These are phyloP conservation scores for Zanthoxylum bungeanum DNA, from an alignment of 345 rosid species.

Conservation along the genomic window DNA sequence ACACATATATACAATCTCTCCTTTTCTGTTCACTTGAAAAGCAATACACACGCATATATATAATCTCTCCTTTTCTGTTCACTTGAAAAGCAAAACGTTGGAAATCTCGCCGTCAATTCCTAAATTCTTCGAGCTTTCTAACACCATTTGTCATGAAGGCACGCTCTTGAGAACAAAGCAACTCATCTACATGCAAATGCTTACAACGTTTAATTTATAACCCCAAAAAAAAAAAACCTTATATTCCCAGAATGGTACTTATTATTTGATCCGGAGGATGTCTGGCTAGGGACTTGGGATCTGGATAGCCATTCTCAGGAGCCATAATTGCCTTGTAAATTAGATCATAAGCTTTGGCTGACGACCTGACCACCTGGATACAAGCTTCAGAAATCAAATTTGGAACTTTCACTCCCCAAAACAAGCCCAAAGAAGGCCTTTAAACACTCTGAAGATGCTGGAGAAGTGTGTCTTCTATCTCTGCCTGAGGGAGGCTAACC, in stretches of 20 bases:
- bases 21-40: not conserved
- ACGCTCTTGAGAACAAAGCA: too few species aligned
- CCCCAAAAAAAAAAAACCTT: slow-evolving; percentile 11
- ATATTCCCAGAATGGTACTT: slow-evolving; percentile 88
- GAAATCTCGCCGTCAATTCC: too few species aligned
- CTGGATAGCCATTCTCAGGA: slow-evolving; percentile 65
- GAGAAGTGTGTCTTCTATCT: slow-evolving; percentile 69
- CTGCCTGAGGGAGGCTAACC: slow-evolving; percentile 38
- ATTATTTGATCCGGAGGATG: slow-evolving; percentile 95
- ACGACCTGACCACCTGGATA: slow-evolving; percentile 60
- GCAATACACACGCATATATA: not conserved
- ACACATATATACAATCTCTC: not conserved
- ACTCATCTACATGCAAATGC: too few species aligned
- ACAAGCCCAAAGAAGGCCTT: slow-evolving; percentile 83
- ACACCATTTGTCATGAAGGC: too few species aligned
- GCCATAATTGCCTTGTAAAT: slow-evolving; percentile 72
- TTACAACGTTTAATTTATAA: too few species aligned
- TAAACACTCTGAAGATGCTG: slow-evolving; percentile 61
- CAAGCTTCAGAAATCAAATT: slow-evolving; percentile 84
- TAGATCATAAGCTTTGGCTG: slow-evolving; percentile 77
- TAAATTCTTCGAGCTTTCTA: too few species aligned
- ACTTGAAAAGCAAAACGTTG: not conserved
- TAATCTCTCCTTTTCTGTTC: not conserved
- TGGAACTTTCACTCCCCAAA: slow-evolving; percentile 81
- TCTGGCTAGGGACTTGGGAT: slow-evolving; percentile 82